A percentile compares a stretch with the other conserved stretches of the same genome.
These are phyloP conservation scores for Solanum ossicruentum DNA, from an alignment of 257 asterid species.

Conservation along the genomic window DNA sequence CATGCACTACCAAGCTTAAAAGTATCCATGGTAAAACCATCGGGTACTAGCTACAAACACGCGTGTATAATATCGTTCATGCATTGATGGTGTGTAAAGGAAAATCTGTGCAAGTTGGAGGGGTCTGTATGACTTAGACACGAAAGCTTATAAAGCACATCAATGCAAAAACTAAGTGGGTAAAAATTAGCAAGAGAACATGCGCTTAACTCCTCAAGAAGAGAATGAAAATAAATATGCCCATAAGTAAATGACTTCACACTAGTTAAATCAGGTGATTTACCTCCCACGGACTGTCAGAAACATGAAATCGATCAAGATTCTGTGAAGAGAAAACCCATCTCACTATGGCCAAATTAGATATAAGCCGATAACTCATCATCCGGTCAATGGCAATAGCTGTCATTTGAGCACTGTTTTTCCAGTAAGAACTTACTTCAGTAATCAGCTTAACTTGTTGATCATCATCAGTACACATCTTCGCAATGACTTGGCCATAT, in stretches of 20 bases:
- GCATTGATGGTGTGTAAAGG: not conserved
- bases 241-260: not conserved
- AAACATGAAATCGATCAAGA: constrained; percentile 61
- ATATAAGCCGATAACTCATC: constrained; percentile 97
- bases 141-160: not conserved
- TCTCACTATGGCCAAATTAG: constrained; percentile 86
- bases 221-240: not conserved
- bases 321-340: constrained; percentile 80
- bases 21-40: not conserved
- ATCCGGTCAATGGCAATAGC: constrained; percentile 89
- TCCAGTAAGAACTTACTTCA: constrained; percentile 90
- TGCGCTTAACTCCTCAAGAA: not conserved
- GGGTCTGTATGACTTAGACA: not conserved
- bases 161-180: not conserved
- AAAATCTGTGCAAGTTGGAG: not conserved
- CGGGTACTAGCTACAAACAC: not conserved
- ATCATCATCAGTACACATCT: constrained; percentile 72
- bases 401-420: constrained; percentile 78
- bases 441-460: constrained; percentile 70
- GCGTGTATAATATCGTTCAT: not conserved
- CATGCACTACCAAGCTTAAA: not conserved
- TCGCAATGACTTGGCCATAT: constrained; percentile 85
- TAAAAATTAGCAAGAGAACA: not conserved
- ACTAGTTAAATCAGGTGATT: not conserved
- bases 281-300: constrained; percentile 99